A percentile compares a stretch with the other conserved stretches of the same genome.
These are phyloP conservation scores for Yamadazyma akitaensis DNA, from an alignment of 805 yeast genomes.

Conservation along the genomic window DNA sequence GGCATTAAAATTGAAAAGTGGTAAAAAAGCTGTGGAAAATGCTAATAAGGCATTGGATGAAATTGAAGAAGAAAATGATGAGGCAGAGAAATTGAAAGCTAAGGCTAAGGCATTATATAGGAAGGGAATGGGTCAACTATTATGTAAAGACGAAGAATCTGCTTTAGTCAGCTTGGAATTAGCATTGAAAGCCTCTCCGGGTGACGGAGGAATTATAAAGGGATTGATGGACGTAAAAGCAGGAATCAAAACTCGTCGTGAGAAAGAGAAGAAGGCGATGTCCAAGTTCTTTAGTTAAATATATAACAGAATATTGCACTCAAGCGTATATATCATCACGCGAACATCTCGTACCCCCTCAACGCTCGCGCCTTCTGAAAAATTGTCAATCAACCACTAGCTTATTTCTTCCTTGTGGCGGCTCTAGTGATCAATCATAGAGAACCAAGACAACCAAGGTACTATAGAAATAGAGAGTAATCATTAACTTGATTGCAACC, in stretches of 20 bases:
- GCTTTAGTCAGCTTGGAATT: slow-evolving; percentile 64
- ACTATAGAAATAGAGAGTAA: slow-evolving; percentile 17
- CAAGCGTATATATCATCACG: slow-evolving; percentile 8
- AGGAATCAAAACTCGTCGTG: slow-evolving; percentile 49
- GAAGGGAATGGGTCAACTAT: slow-evolving; percentile 70
- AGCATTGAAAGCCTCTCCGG: slow-evolving; percentile 64
- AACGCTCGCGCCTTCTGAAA: slow-evolving; percentile 12
- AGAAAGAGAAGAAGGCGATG: slow-evolving; percentile 71
- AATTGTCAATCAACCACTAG: slow-evolving; percentile 3
- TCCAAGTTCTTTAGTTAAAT: slow-evolving; percentile 55
- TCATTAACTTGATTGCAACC: slow-evolving; percentile 32
- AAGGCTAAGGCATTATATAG: slow-evolving; percentile 85
- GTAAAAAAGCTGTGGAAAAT: slow-evolving; percentile 52
- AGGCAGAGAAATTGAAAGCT: slow-evolving; percentile 38
- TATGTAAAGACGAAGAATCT: slow-evolving; percentile 62
- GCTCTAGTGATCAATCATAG: slow-evolving; percentile 1
- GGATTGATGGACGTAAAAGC: slow-evolving; percentile 61
- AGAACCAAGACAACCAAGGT: slow-evolving; percentile 1
- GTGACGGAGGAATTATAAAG: slow-evolving; percentile 66
- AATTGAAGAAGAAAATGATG: slow-evolving; percentile 56
- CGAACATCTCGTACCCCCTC: slow-evolving; percentile 8
- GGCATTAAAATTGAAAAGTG: slow-evolving; percentile 60
- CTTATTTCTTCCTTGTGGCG: slow-evolving; percentile 6
- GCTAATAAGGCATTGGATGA: slow-evolving; percentile 68
- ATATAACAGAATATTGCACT: background rate